A percentile compares a stretch with the other conserved stretches of the same genome.
These are phyloP conservation scores for Fusarium sp. DNA, from an alignment of 2,329 filamentous ascomycete genomes.

Conservation along the genomic window DNA sequence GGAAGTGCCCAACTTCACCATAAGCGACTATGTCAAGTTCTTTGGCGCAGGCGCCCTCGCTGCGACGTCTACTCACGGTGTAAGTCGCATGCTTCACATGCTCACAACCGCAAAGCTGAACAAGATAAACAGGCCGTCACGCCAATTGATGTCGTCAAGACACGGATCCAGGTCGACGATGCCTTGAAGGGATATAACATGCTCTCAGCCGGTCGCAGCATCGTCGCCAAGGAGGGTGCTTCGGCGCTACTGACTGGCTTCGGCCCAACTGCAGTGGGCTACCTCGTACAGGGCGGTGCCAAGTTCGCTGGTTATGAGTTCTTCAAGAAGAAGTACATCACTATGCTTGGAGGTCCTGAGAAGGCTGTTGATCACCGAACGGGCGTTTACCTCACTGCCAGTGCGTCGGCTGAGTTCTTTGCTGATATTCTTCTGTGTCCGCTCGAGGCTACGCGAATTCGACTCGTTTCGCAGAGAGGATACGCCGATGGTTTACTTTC, in stretches of 20 bases:
- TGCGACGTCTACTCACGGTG: slow-evolving; percentile 60
- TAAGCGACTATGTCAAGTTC: slow-evolving; percentile 60
- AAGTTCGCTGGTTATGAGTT: slow-evolving; percentile 94
- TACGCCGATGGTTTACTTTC: slow-evolving; percentile 76
- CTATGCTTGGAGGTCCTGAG: slow-evolving; percentile 65
- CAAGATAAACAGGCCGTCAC: slow-evolving; percentile 56
- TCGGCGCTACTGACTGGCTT: slow-evolving; percentile 83
- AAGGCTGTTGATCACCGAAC: slow-evolving; percentile 55
- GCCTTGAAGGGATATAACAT: slow-evolving; percentile 84
- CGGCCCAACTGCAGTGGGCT: slow-evolving; percentile 85
- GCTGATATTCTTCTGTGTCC: slow-evolving; percentile 87
- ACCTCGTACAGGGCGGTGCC: slow-evolving; percentile 88
- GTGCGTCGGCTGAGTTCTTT: slow-evolving; percentile 74
- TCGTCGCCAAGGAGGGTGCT: slow-evolving; percentile 80
- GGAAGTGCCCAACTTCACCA: slow-evolving; percentile 52
- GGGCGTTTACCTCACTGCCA: slow-evolving; percentile 75
- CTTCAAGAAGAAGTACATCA: slow-evolving; percentile 90
- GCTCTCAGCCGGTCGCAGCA: slow-evolving; percentile 79
- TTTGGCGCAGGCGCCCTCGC: slow-evolving; percentile 62
- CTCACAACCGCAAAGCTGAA: not conserved
- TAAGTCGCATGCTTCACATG: slow-evolving; percentile 42
- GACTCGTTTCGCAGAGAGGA: slow-evolving; percentile 81
- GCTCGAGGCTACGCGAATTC: slow-evolving; percentile 81
- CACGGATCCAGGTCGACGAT: slow-evolving; percentile 89
- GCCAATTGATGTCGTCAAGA: slow-evolving; percentile 79